Evolutionary conservation across 164 flowering plant genomes (phyloP).

Genomic region (Magnolia officinalis): DNA sequence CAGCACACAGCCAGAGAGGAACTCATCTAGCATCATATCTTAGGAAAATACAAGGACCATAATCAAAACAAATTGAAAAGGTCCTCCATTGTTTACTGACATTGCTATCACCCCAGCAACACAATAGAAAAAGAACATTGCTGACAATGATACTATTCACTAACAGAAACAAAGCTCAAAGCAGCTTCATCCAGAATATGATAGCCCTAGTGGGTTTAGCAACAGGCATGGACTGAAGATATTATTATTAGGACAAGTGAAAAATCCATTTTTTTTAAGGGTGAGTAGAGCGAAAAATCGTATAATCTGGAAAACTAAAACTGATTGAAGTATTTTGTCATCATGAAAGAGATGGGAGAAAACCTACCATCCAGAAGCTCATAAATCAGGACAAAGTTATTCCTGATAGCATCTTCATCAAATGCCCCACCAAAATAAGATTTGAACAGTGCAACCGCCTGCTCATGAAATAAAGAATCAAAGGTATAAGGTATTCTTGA

Average conservation of each 20-base stretch:
- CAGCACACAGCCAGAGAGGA: background rate
- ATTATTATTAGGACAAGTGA: too few relatives aligned
- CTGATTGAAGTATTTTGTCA: too few relatives aligned
- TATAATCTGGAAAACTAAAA: background rate
- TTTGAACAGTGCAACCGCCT: slow-evolving; percentile 94
- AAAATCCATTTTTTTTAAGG: background rate
- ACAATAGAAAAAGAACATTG: background rate
- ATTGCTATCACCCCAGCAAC: background rate
- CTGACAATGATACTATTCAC: background rate
- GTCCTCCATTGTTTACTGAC: background rate
- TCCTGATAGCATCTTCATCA: slow-evolving; percentile 98
- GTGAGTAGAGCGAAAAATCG: background rate
- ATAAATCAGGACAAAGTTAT: slow-evolving; percentile 92
- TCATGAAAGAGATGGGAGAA: background rate
- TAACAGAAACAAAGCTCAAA: background rate
- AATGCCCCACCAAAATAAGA: slow-evolving; percentile 98
- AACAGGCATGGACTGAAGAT: background rate
- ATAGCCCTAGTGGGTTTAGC: background rate
- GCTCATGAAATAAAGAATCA: slow-evolving; percentile 22
- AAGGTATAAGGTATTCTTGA: background rate
- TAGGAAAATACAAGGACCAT: background rate
- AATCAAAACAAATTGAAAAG: too few relatives aligned
- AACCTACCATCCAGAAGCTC: slow-evolving; percentile 94
- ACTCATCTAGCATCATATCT: background rate
- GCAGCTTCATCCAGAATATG: background rate